Evolutionary conservation across 106 monocot species (phyloP).

Genomic region (Dendrobium chrysotoxum): DNA sequence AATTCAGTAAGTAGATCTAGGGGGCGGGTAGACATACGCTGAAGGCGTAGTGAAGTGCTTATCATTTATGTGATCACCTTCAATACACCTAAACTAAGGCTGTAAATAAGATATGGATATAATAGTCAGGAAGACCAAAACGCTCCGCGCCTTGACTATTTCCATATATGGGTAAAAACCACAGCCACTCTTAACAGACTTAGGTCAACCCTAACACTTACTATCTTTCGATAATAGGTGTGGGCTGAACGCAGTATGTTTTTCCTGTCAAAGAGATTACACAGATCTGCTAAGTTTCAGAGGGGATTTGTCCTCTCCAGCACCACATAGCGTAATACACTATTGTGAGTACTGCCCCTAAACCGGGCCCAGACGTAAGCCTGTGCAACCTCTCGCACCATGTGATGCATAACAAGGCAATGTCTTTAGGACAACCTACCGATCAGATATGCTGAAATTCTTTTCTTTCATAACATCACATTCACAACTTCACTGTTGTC

Average conservation of each 20-base stretch:
- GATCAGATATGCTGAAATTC: constrained; percentile 5
- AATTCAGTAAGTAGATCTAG: constrained; percentile 6
- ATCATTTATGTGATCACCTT: background rate
- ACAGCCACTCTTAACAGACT: constrained; percentile 4
- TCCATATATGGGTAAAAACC: constrained; percentile 1
- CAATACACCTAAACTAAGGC: constrained; percentile 3
- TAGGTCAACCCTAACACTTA: background rate
- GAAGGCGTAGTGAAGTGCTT: constrained; percentile 1
- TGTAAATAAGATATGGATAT: background rate
- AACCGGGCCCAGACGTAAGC: background rate
- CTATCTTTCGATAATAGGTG: background rate
- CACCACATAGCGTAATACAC: background rate
- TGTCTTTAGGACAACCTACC: constrained; percentile 2
- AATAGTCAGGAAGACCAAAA: background rate
- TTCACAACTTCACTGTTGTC: constrained; percentile 1
- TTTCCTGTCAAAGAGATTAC: constrained; percentile 5
- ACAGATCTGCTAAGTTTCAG: constrained; percentile 5
- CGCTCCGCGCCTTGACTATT: constrained; percentile 1
- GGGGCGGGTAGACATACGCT: constrained; percentile 8
- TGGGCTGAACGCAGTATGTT: constrained; percentile 5
- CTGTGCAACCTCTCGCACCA: background rate
- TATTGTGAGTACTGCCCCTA: constrained; percentile 2
- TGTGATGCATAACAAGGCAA: background rate
- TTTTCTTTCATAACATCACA: constrained; percentile 2
- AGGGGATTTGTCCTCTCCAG: background rate